Base-by-base conservation (phyloP, 805 yeast species). In the Debaryomyces tyrocola region DNA sequence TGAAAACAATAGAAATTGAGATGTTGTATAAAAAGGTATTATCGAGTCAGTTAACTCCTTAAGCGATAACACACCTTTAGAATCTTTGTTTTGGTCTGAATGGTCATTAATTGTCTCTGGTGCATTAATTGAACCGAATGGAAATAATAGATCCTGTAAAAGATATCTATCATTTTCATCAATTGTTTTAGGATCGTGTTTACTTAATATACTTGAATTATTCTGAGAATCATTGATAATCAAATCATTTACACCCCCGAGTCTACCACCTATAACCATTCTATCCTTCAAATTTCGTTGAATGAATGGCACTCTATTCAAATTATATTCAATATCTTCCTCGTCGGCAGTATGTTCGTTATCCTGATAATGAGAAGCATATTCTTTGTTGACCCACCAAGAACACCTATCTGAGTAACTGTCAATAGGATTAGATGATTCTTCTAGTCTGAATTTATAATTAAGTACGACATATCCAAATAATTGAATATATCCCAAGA, bases 301-400 rank as follows among this genome's bases (percentile, higher is more conserved):
- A 28, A 69, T 57, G 35, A 66, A 65, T 17, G 67, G 63, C 2
- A 51, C 52, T 8, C 52, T 49, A 15, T 59, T 58, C 40, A 62
- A 48, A 33, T 57, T 56, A 20, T 51, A 50, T 28, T 54, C 58
- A 37, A 54, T 57, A n/a, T 56, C 58, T 20, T 59, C 59, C 47
- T 45, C 60, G 36, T 45, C 56, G 17, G 57, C 61, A 2, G 49
- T 53, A 14, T 53, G 59, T 21, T 46, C 50, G 7, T 46, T 49
- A 14, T 48, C 51, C 20, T 56, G 54, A 47, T 70, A 70, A 12
- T 54, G 57, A 37, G 58, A 41, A 10, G 59, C 37, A 53, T 70
- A 73, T 18, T 70, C 74, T 15, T 45, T 48, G 55, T 73, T 70
- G 17, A 57, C 57, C 77, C 77, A 73, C 64, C 69, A 66, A 5